A percentile compares a stretch with the other conserved stretches of the same genome.
Conservation (phyloP, 345 rosid genomes). For the Eucalyptus globulus region DNA sequence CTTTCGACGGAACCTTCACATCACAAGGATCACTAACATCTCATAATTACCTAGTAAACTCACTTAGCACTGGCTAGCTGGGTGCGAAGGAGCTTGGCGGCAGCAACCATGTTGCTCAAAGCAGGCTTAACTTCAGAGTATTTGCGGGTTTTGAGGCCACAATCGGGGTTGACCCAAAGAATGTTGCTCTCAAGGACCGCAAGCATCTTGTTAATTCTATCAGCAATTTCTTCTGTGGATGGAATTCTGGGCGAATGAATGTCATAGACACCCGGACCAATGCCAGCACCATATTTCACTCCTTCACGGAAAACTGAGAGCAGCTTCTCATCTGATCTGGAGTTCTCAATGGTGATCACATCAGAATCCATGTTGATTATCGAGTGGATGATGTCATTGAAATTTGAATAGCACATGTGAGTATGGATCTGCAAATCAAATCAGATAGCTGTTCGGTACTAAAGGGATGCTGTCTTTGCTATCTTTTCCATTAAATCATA, state of each 20-base stretch:
- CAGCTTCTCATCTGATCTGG: slow-evolving; percentile 96
- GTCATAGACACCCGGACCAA: slow-evolving; percentile 93
- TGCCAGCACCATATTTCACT: slow-evolving; percentile 92
- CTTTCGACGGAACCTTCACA: not conserved
- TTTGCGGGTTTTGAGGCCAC: slow-evolving; percentile 92
- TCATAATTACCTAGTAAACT: not conserved
- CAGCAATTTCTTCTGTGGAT: slow-evolving; percentile 87
- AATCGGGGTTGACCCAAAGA: slow-evolving; percentile 97
- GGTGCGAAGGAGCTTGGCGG: slow-evolving; percentile 85
- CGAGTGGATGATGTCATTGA: slow-evolving; percentile 95
- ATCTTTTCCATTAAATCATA: not conserved
- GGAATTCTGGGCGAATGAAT: slow-evolving; percentile 99
- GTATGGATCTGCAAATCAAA: slow-evolving; percentile 61
- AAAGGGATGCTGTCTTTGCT: not conserved
- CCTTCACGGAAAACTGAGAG: slow-evolving; percentile 96
- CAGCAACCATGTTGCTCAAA: slow-evolving; percentile 75
- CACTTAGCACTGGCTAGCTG: slow-evolving; percentile 79
- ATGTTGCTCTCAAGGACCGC: slow-evolving; percentile 78
- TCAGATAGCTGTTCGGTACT: not conserved
- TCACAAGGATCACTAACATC: not conserved
- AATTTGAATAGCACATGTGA: slow-evolving; percentile 99
- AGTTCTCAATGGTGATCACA: slow-evolving; percentile 96
- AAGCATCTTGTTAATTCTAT: slow-evolving; percentile 89
- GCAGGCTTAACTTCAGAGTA: slow-evolving; percentile 93
- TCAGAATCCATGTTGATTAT: slow-evolving; percentile 97